phyloP scores from a whole-genome alignment of 208 protist genomes.

The Strigomonas galati region DNA sequence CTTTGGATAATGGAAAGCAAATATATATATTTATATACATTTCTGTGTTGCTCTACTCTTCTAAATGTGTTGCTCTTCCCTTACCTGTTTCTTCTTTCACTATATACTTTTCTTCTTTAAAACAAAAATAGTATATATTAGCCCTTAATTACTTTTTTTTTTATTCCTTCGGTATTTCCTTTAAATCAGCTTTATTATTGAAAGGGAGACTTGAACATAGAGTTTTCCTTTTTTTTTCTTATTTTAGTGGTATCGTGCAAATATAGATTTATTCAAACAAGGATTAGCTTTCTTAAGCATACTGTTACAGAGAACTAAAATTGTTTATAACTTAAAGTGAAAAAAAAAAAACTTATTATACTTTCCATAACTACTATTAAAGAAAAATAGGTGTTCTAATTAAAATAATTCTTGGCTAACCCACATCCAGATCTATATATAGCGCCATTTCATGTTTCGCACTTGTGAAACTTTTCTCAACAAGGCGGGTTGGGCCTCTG shows the following conservation, averaged over 20 bases:
- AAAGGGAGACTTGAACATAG: neutral
- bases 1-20: neutral
- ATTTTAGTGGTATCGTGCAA: too few species aligned
- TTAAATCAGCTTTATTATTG: neutral
- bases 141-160: neutral
- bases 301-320: too few species aligned
- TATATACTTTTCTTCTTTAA: neutral
- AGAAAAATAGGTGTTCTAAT: neutral
- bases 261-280: too few species aligned
- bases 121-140: neutral
- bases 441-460: too few species aligned
- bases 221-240: conserved; percentile 10
- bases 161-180: neutral
- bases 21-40: neutral
- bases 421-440: too few species aligned
- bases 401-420: too few species aligned
- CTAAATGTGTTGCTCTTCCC: neutral
- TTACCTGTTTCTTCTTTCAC: neutral
- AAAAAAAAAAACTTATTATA: neutral
- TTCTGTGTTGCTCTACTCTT: conserved; percentile 3
- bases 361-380: neutral
- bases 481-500: too few species aligned
- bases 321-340: too few species aligned
- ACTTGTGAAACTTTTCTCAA: too few species aligned
- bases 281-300: too few species aligned